Percentiles rank a stretch among this genome's conserved stretches.
Conservation (phyloP, 108 stramenopile species). For the Cyclotella baltica region DNA sequence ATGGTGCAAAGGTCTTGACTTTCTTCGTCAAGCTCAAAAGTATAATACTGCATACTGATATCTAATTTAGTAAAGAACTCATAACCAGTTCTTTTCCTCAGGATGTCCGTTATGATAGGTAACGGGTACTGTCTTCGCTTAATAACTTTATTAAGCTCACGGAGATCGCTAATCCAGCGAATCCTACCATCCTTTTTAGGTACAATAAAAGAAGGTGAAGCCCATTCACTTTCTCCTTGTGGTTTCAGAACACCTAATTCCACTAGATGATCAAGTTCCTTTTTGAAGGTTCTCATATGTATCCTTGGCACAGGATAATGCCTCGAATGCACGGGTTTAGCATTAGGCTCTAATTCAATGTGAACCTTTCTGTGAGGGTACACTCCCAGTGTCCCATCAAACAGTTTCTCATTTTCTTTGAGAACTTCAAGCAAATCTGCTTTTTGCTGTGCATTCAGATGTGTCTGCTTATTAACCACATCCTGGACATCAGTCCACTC, state of each 20-base stretch:
- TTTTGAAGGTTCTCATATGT: slow-evolving; percentile 29
- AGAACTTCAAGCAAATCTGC: slow-evolving; percentile 27
- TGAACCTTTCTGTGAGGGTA: slow-evolving; percentile 47
- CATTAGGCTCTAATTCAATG: slow-evolving; percentile 34
- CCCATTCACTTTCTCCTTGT: slow-evolving; percentile 2
- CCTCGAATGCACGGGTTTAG: slow-evolving; percentile 30
- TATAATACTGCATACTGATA: slow-evolving; percentile 5
- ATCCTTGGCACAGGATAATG: slow-evolving; percentile 33
- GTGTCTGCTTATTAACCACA: slow-evolving; percentile 41
- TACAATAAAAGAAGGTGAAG: slow-evolving; percentile 14
- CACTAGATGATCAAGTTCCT: slow-evolving; percentile 23
- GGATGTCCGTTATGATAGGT: slow-evolving; percentile 3
- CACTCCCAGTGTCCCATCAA: slow-evolving; percentile 47
- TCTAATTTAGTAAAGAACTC: slow-evolving; percentile 10
- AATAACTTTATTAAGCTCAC: not conserved
- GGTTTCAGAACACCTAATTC: slow-evolving; percentile 18
- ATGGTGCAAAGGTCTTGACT: slow-evolving; percentile 24
- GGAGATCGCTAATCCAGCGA: not conserved
- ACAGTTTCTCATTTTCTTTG: slow-evolving; percentile 15
- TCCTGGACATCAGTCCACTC: slow-evolving; percentile 20
- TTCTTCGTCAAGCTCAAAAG: not conserved
- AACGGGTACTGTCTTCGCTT: not conserved
- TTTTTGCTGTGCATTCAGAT: slow-evolving; percentile 42
- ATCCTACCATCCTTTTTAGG: too few relatives aligned
- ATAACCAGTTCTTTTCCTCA: not conserved